These are phyloP conservation scores for Eimeria necatrix DNA, from an alignment of 169 alveolate species.

Conservation along the genomic window DNA sequence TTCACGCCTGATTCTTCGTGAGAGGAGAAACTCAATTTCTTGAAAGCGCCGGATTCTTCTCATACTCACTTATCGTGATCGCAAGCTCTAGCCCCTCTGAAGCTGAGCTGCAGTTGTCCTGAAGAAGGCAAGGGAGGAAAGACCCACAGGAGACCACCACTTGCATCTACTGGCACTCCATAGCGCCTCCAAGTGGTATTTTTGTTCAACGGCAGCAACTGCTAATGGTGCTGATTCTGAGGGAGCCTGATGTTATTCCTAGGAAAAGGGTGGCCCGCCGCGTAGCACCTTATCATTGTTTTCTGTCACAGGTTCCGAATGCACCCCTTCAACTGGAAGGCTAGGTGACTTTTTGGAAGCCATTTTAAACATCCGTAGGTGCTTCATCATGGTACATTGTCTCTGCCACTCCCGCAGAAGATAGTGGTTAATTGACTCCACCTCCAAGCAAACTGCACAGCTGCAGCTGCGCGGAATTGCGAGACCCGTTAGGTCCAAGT, in stretches of 20 bases:
- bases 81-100: constrained; percentile 55
- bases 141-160: no score
- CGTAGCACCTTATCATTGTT: background rate
- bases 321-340: background rate
- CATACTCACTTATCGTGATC: constrained; percentile 37
- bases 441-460: constrained; percentile 21
- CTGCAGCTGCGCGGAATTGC: background rate
- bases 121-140: background rate
- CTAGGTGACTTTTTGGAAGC: constrained; percentile 1
- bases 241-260: background rate
- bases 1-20: no score
- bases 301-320: background rate
- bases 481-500: constrained; percentile 14
- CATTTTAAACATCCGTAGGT: background rate
- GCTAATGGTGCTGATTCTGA: background rate
- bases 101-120: background rate
- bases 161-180: no score
- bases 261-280: no score
- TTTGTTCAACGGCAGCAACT: background rate
- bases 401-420: constrained; percentile 34
- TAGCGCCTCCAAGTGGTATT: background rate
- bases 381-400: constrained; percentile 36
- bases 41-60: background rate
- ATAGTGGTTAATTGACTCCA: background rate
- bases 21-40: no score